Evolutionary conservation across 1,284 basidiomycete genomes (phyloP), one percentile per base, ranked within the genome.

Genomic region (Ceratobasidium sp.): DNA sequence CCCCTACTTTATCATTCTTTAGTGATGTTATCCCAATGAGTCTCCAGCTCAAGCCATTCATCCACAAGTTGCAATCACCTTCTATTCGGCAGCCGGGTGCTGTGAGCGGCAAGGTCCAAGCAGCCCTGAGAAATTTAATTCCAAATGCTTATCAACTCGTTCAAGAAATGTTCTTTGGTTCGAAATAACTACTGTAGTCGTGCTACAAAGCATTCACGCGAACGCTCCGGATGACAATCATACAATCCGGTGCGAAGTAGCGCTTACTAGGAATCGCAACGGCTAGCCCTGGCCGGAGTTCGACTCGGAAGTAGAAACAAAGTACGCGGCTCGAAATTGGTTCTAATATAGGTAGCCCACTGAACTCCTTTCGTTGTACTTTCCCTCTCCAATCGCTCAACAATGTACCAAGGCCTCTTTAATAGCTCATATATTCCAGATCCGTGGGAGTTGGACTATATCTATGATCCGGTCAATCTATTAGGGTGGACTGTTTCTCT

Each of bases 321-420:
- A 56, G 55, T 56, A 56, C 26, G 55, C 13, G 12, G 28, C 23
- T 56, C 28, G 23, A 15, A 10, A 12, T 28, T 56, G 5, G 13
- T 28, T 28, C 7, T 49, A 56, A 26, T 28, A 56, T 26, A 56
- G 23, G 28, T 28, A 56, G 55, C 3, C 23, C 2, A 40, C 5
- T 39, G 28, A 15, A 3, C 26, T 15, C 1, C 28, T 15, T 40
- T 39, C 33, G 33, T 40, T n/a, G 28, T n/a, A 42, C 20, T 61
- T 33, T 9, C 10, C 13, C 60, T 40, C 33, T 33, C 33, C 28
- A n/a, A 26, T 33, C 20, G 15, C 18, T 55, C 55, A 23, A n/a
- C 28, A 9, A 71, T 71, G 69, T 71, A 71, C 28, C 55, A 13
- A 23, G 69, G 53, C 9, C 55, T 71, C 40, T 60, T 71, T 28